Percentiles rank a stretch among this genome's conserved stretches.
These are phyloP conservation scores for Lecanicillium sp. DNA, from an alignment of 2,329 filamentous ascomycete genomes.

Conservation along the genomic window DNA sequence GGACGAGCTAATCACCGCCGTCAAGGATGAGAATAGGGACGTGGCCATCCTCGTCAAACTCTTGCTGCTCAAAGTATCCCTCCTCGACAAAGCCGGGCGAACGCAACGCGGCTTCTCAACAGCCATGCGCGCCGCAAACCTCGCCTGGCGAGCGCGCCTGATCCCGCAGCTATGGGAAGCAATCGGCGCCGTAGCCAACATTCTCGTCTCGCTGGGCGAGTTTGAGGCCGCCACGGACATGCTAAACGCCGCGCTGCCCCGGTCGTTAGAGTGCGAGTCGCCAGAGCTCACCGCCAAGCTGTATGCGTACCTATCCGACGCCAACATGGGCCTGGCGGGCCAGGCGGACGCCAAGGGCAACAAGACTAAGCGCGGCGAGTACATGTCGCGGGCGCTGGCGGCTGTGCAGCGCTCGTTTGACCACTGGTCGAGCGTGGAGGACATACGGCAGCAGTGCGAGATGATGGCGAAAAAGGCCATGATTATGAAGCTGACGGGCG, in stretches of 20 bases:
- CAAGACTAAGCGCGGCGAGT: conserved; percentile 38
- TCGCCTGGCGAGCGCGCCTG: conserved; percentile 62
- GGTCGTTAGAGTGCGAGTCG: conserved; percentile 65
- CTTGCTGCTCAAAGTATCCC: conserved; percentile 62
- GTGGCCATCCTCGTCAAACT: conserved; percentile 62
- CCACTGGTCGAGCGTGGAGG: conserved; percentile 60
- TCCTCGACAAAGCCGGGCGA: conserved; percentile 61
- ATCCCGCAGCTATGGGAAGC: conserved; percentile 67
- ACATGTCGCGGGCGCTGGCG: conserved; percentile 49
- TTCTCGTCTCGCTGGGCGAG: conserved; percentile 63
- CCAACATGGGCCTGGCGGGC: conserved; percentile 70
- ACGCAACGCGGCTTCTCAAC: conserved; percentile 71
- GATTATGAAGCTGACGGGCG: conserved; percentile 63
- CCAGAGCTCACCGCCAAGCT: conserved; percentile 54
- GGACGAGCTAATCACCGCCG: conserved; percentile 32
- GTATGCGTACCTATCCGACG: conserved; percentile 67
- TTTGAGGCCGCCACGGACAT: conserved; percentile 60
- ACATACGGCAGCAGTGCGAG: conserved; percentile 60
- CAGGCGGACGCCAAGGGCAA: conserved; percentile 31
- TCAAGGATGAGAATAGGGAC: conserved; percentile 39
- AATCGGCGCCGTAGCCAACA: conserved; percentile 56
- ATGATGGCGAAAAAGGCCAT: conserved; percentile 77
- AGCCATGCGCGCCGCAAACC: conserved; percentile 64
- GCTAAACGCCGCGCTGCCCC: conserved; percentile 63
- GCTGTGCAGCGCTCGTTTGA: conserved; percentile 56